Base-by-base conservation (phyloP, 176 grass and related monocot genomes). In the Bothriochloa decipiens region DNA sequence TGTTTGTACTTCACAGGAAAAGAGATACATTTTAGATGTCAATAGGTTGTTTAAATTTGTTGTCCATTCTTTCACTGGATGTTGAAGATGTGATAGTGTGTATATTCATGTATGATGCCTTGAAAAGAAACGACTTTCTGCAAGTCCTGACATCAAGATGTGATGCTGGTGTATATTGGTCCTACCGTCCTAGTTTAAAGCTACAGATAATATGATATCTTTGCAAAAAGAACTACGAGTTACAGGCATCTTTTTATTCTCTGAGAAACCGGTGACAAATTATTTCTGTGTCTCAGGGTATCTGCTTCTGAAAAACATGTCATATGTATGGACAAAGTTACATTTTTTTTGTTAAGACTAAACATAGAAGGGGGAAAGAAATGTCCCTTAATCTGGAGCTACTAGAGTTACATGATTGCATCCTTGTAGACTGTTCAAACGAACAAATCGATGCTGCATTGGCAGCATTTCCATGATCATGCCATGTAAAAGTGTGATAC, bases 61-160 rank as follows among this genome's bases (percentile, higher is more conserved):
- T 85, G 8, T 27, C 22, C 17, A 86, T 89, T 82, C 62, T 84
- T 84, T 80, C 68, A 71, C 70, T 84, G 42, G 62, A 80, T 68
- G 29, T 76, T 70, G 64, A 69, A 77, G 52, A 72, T 29, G 18
- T 41, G 43, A 68, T 42, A 42, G 22, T 18, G 11, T 65, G 74
- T 57, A 70, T 77, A 28, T 22, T 55, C 42, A 82, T 58, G 27
- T 67, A 37, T 27, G 12, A 23, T 76, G 36, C 45, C 17, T 82
- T 74, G 23, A 58, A 32, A 69, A 57, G 33, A 83, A 76, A 39
- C 13, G 20, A 68, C 49, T 36, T 82, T 23, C 60, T 3, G 32
- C 5, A 65, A 18, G 14, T 32, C 70, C 49, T 50, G 65, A 14
- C 9, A 33, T 16, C 23, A 58, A 75, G n/a, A 77, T 46, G 11